Evolutionary conservation across 805 yeast species (phyloP), one percentile per base, ranked within the genome.

Genomic region (Ogataea zsoltii): DNA sequence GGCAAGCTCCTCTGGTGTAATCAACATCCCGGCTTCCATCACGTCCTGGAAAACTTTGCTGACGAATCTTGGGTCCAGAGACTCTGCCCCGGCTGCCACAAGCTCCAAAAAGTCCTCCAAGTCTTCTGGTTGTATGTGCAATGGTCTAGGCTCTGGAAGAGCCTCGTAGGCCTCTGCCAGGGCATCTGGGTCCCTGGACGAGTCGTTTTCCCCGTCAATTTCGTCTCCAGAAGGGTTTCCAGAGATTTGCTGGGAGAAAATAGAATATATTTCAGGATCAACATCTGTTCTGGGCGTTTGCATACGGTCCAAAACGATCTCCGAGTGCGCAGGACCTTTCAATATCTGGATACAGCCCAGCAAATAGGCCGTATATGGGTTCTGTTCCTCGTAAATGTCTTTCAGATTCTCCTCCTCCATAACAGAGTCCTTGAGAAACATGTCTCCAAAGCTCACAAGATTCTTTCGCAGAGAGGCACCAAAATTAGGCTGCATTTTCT

Each of bases 401-500:
- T 43, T 44, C 33, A 55, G 37, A 5, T 41, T 26, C 18, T 41
- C 50, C 28, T 54, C 54, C 31, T 55, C 51, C 21, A 44, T 38
- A 3, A 58, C 36, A 2, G 47, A 25, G 12, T 51, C 56, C 18
- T 44, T 44, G 34, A 58, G 39, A 13, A 48, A 33, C 25, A 47
- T 29, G 26, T 51, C 56, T 10, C 64, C 66, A 46, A 59, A 62
- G 14, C 42, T 44, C 9, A 31, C 10, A 9, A 61, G 14, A 14
- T 50, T 37, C 15, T 44, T 37, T 15, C 38, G 30, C 25, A 54
- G 31, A 14, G 50, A 39, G 14, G 52, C 28, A 10, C 36, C 46
- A 44, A 56, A 52, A 41, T 50, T 52, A n/a, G 57, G 56, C n/a
- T 43, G 48, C 34, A 54, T 32, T 12, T 45, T 36, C 16, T 52